Conservation (phyloP, 225 moss, liverwort and hornwort species). For the Physcomitrium patens region DNA sequence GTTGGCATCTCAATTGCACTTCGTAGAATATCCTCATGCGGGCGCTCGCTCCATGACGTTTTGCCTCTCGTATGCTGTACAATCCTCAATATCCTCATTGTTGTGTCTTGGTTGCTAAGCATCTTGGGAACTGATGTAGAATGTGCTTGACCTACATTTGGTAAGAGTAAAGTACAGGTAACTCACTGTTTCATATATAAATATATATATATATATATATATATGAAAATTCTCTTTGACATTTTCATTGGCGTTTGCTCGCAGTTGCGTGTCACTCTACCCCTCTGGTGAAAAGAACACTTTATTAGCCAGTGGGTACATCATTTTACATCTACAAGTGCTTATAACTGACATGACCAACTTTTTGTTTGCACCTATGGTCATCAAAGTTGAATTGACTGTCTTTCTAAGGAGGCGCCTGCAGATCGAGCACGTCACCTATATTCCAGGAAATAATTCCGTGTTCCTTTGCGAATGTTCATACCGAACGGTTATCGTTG, state of each 20-base stretch:
- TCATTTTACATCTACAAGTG: background rate
- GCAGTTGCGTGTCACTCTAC: background rate
- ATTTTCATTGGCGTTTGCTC: too few relatives aligned
- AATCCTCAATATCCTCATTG: background rate
- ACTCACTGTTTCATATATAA: background rate
- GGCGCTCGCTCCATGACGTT: conserved; percentile 15
- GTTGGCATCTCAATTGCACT: conserved; percentile 10
- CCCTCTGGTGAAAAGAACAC: background rate
- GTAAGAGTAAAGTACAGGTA: conserved; percentile 3
- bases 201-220: too few relatives aligned
- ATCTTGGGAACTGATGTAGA: conserved; percentile 9
- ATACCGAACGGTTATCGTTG: too few relatives aligned
- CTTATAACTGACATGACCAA: conserved; percentile 8
- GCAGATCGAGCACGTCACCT: conserved; percentile 15
- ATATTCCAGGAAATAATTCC: background rate
- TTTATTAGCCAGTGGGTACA: background rate
- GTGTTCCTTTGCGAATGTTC: background rate
- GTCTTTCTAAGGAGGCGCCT: background rate
- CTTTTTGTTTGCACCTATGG: background rate
- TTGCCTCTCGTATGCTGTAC: background rate
- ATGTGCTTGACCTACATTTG: conserved; percentile 21
- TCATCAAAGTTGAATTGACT: background rate
- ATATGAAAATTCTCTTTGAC: too few relatives aligned
- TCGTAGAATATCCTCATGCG: conserved; percentile 23
- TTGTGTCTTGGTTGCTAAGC: background rate